Evolutionary conservation across 805 yeast species (phyloP).

Genomic region (Monosporozyma siamensis): DNA sequence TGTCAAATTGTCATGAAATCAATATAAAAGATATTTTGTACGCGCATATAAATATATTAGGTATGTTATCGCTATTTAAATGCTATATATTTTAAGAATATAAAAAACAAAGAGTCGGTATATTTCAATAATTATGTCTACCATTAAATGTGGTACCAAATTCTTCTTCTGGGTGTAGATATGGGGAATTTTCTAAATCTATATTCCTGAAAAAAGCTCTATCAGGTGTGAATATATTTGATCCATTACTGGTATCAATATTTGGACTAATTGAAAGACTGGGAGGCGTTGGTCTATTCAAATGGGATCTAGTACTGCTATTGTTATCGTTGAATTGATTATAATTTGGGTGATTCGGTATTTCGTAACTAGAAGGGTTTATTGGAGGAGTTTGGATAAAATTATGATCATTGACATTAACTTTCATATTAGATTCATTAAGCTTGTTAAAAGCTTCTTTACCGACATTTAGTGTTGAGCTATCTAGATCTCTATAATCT

Average conservation of each 20-base stretch:
- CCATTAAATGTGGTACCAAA: neutral
- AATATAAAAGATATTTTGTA: too few relatives aligned
- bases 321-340: neutral
- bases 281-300: neutral
- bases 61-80: too few relatives aligned
- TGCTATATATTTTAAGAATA: neutral
- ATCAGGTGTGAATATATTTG: conserved; percentile 8
- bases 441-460: neutral
- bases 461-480: neutral
- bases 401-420: neutral
- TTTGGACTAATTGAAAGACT: neutral
- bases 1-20: too few relatives aligned
- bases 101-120: neutral
- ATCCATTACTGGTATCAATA: neutral
- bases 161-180: neutral
- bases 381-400: neutral
- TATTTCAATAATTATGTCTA: neutral
- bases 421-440: too few relatives aligned
- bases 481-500: neutral
- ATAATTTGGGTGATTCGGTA: neutral
- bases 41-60: too few relatives aligned
- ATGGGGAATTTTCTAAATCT: conserved; percentile 1
- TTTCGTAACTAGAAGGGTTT: neutral
- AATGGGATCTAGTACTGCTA: neutral
- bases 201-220: conserved; percentile 8